Percentiles rank a stretch among this genome's conserved stretches.
These are phyloP conservation scores for Spinellus fusiger DNA, from an alignment of 192 early-diverging fungal genomes.

Conservation along the genomic window DNA sequence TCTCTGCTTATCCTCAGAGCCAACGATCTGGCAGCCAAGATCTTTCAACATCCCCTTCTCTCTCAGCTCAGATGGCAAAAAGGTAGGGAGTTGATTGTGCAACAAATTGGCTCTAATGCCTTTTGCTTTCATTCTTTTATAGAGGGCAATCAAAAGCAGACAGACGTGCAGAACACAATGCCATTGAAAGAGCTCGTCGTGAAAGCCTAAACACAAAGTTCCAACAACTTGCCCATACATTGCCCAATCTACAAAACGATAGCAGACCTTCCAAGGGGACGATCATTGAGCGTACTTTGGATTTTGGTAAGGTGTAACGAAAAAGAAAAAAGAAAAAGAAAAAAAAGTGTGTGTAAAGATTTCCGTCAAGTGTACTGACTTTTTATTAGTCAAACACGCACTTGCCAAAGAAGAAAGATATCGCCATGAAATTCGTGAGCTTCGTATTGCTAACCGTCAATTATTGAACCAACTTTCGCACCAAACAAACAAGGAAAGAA, in stretches of 20 bases:
- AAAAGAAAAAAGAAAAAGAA: neutral
- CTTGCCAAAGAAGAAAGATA: slow-evolving; percentile 11
- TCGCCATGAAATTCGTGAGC: slow-evolving; percentile 10
- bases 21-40: neutral
- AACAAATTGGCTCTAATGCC: too few relatives aligned
- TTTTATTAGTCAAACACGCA: slow-evolving; percentile 11
- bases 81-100: neutral
- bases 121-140: neutral
- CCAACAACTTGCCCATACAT: slow-evolving; percentile 68
- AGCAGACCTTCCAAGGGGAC: slow-evolving; percentile 71
- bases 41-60: neutral
- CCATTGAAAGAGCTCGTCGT: slow-evolving; percentile 71
- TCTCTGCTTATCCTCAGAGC: neutral
- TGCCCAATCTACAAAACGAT: slow-evolving; percentile 63
- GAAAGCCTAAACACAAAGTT: slow-evolving; percentile 76
- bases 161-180: slow-evolving; percentile 71
- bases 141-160: slow-evolving; percentile 16
- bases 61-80: neutral
- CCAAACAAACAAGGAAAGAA: neutral
- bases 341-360: neutral
- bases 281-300: slow-evolving; percentile 71
- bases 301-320: slow-evolving; percentile 35
- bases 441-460: slow-evolving; percentile 2
- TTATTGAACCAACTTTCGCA: neutral
- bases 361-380: neutral